Base-by-base conservation (phyloP, 139 green algal species). In the Picochlorum sp. region DNA sequence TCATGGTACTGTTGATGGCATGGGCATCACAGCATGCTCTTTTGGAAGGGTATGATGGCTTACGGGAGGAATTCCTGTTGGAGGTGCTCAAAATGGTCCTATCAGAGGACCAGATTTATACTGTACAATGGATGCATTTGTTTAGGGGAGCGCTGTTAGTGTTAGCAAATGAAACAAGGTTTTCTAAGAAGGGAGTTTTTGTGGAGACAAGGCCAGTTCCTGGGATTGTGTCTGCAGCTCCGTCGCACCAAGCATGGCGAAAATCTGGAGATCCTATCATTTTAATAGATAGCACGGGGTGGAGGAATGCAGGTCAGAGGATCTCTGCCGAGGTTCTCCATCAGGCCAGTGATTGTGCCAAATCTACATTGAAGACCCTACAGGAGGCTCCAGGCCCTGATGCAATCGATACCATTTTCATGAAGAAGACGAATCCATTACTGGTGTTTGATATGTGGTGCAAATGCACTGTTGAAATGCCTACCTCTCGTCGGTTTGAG, bases 281-380 rank as follows among this genome's bases (percentile, higher is more conserved):
- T 24, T 75, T 90, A 28, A 44, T 92, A 26, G 86, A 90, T 56
- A 24, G 50, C 28, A 75, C 49, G 13, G 87, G 85, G 30, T 86
- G 74, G 69, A 50, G 81, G 24, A 94, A 94, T 64, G 51, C 88
- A 32, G 78, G 74, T 10, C 72, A 73, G 1, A 16, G 50, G 18
- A 56, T 89, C 28, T 78, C 72, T 8, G 64, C 60, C 10, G 70
- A 67, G 3, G 51, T 56, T 4, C 57, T 86, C 28, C 56, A 68
- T 41, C 74, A 77, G 64, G 23, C 65, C 15, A 52, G 63, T 49
- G 32, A 56, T 4, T 61, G 74, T 21, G 82, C 84, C 14, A 52
- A 47, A 21, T 26, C 16, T 20, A 80, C 65, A 7, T 68, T 87
- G 15, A 10, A 47, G 28, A 21, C 87, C 16, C 62, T 92, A 3